Conservation (phyloP, 768 basidiomycete species). For the Trichaptum fuscoviolaceum region DNA sequence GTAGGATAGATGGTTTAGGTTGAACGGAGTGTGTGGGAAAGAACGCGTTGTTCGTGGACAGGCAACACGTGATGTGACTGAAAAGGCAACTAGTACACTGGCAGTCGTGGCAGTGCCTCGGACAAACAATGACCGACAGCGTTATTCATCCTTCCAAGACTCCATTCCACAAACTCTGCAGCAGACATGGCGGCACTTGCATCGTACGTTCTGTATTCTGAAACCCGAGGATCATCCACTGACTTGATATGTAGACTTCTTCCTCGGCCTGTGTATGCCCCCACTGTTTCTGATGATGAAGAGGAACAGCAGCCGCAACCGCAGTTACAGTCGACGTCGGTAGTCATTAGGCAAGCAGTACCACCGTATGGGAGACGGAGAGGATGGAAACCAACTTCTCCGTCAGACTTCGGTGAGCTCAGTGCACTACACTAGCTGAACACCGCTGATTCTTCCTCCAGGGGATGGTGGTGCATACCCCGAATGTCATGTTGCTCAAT, state of each 20-base stretch:
- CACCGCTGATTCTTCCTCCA: slow-evolving; percentile 22
- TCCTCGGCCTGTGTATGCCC: slow-evolving; percentile 57
- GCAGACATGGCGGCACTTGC: slow-evolving; percentile 62
- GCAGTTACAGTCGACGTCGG: slow-evolving; percentile 27
- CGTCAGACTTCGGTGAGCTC: slow-evolving; percentile 76
- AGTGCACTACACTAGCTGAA: slow-evolving; percentile 7
- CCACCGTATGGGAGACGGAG: slow-evolving; percentile 84
- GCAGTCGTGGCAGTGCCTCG: neutral
- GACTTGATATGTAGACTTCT: slow-evolving; percentile 44
- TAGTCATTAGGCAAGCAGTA: slow-evolving; percentile 48
- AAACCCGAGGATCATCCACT: slow-evolving; percentile 9
- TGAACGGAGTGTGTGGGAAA: neutral
- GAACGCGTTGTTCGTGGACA: slow-evolving; percentile 1
- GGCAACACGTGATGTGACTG: neutral
- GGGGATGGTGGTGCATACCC: slow-evolving; percentile 86
- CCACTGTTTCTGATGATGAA: slow-evolving; percentile 56
- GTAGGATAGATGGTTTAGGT: neutral
- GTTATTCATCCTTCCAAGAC: neutral
- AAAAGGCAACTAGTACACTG: no score
- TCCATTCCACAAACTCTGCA: neutral
- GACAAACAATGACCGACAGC: neutral
- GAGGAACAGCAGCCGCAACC: slow-evolving; percentile 37
- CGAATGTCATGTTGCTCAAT: slow-evolving; percentile 96
- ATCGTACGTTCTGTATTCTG: slow-evolving; percentile 45
- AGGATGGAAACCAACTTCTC: slow-evolving; percentile 81